Evolutionary conservation across 2,329 filamentous ascomycete genomes (phyloP), one percentile per base, ranked within the genome.

Genomic region (Tolypocladium nubicola): DNA sequence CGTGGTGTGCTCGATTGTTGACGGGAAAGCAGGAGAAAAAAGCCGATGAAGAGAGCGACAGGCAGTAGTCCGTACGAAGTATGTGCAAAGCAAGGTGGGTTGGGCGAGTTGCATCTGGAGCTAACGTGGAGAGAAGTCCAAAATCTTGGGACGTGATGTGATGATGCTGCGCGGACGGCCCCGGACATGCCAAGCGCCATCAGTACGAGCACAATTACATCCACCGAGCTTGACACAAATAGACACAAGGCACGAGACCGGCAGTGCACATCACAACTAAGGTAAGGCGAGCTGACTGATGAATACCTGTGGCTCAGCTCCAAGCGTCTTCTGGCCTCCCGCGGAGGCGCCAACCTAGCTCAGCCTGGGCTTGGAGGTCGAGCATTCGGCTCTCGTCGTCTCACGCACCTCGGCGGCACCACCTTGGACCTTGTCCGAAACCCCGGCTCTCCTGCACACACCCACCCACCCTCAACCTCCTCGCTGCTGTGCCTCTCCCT

Each of bases 371-470:
- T 40, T 37, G 35, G 35, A 52, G 23, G 53, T 53, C 40, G 21
- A 55, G 50, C 45, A 38, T 56, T 54, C 58, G 54, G 56, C 52
- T 54, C 37, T 56, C 58, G 54, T 56, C 53, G 54, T 58, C 56
- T 60, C 53, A 59, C 58, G 37, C 55, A 59, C 58, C 55, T 53
- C 43, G 53, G 52, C 30, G 26, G 37, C 45, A 57, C 14, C 21
- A 26, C 47, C 6, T 30, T 30, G 26, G 26, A 30, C 26, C 30
- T 41, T 16, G 40, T 45, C 45, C 33, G 39, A 38, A 23, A 26
- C 35, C 52, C 56, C 43, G 53, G 49, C 53, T 30, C 10, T 40
- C 11, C 57, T 54, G 57, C 54, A 39, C 54, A 54, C 57, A 54
- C 57, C 57, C 57, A 58, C 26, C 57, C 54, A 35, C 37, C 39